Base-by-base conservation (phyloP, 306 rosid species). In the Vigna unguiculata region DNA sequence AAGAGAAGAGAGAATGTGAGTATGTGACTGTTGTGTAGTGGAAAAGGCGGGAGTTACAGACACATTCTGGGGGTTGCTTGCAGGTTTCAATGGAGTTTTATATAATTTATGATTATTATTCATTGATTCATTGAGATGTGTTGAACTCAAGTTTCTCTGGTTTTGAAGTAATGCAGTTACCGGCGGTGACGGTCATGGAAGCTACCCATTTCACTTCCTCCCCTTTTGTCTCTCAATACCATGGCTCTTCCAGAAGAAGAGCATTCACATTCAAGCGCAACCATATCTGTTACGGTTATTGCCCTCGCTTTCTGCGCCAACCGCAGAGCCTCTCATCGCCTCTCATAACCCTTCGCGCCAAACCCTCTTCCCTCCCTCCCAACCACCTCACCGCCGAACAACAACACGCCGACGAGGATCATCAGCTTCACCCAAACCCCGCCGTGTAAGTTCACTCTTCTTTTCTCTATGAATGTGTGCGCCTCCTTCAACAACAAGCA, bases 381-480 rank as follows among this genome's bases (percentile, higher is more conserved):
- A 53, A 83, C 45, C 12, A 40, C 28, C 74, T 70, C 83, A 82
- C 79, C 80, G n/a, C n/a, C n/a, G n/a, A n/a, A n/a, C n/a, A 54
- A 1, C 30, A 51, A 51, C 22, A 55, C 40, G 22, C 25, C 58
- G 82, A 40, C 55, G 54, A 55, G n/a, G 63, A 75, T 47, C 69
- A 34, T 52, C 69, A 79, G 52, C 14, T 22, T 38, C 72, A 77
- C 52, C 17, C 17, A 4, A 24, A 58, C 9, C 41, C 32, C 60
- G 17, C 85, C 38, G 67, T 9, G 98, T 90, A 90, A 91, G 92
- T 69, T 9, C 49, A 41, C 22, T 63, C 9, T 36, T 36, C 28
- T 36, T 16, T 61, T 61, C 6, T n/a, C 36, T n/a, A 7, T 9
- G 36, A 7, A 41, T 9, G 12, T 3, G 3, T 41, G 14, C 1